Evolutionary conservation across 2,329 filamentous ascomycete species (phyloP), one percentile per base, ranked within the genome.

Genomic region (Fusarium sororula): DNA sequence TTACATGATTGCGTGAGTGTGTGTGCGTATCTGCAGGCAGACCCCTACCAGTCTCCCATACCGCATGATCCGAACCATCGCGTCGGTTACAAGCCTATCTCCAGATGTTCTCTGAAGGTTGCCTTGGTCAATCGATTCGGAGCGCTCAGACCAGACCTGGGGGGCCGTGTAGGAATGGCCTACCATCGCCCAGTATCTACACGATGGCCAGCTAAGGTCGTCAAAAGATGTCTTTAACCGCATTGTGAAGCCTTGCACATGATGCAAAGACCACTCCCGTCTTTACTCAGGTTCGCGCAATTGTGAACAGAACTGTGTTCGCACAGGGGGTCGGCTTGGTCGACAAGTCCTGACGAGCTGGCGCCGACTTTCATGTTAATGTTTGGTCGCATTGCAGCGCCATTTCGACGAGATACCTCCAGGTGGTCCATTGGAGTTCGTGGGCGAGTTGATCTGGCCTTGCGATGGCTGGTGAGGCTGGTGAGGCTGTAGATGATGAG

Each of bases 251-350:
- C 24, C 51, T 39, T 22, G 42, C 77, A 79, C 77, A 79, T 79
- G 41, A 70, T 69, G 65, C 77, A 79, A 44, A 76, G 75, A 7
- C 39, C 69, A 24, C 68, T 67, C 28, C 72, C 74, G 35, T 71
- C 53, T 18, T 72, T 66, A 28, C 70, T 73, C 24, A 65, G 65
- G 32, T 76, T 68, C 45, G 64, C 68, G 63, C 77, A 79, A 45
- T 75, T 72, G 58, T 79, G 77, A n/a, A 75, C 58, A 44, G 75
- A 51, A 30, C 65, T 75, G 54, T 79, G 77, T 58, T 74, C 75
- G 56, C 77, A 79, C 24, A 79, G 57, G 14, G 68, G 67, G 35
- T 78, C 68, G 48, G 77, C 75, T 30, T 65, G 66, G 45, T 79
- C 62, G 63, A 77, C 69, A n/a, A 70, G 66, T 30, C 28, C 56